These are phyloP conservation scores for Paraurostyla sp. DNA, from an alignment of 73 alveolate genomes.

Conservation along the genomic window DNA sequence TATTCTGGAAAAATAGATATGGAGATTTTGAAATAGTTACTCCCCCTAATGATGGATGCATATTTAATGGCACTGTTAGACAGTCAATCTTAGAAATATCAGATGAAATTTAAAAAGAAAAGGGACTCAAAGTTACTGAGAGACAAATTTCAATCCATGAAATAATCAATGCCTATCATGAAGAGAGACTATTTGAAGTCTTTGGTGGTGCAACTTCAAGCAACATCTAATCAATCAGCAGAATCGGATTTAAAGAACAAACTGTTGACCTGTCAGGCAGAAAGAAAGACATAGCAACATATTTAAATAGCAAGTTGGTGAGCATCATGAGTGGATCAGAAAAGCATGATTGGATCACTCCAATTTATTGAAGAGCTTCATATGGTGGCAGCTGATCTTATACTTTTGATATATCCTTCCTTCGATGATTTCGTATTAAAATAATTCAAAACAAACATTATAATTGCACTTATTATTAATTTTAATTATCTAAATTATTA, in stretches of 20 bases:
- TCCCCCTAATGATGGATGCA: conserved; percentile 83
- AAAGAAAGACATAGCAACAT: not conserved
- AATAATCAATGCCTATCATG: conserved; percentile 69
- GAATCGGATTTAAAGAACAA: conserved; percentile 15
- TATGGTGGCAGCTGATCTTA: not conserved
- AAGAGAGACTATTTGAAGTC: conserved; percentile 74
- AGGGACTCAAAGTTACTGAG: conserved; percentile 77
- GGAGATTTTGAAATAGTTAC: conserved; percentile 84
- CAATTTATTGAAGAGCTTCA: not conserved
- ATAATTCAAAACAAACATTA: not conserved
- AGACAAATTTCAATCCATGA: conserved; percentile 79
- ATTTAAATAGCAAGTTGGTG: not conserved
- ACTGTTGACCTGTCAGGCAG: conserved; percentile 23
- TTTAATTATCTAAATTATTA: not conserved
- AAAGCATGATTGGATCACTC: conserved; percentile 35
- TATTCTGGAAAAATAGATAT: conserved; percentile 64
- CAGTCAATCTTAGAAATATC: conserved; percentile 56
- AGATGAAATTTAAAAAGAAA: conserved; percentile 60
- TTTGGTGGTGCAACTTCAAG: conserved; percentile 71
- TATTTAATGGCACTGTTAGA: conserved; percentile 86
- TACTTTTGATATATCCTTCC: not conserved
- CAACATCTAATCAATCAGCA: conserved; percentile 16
- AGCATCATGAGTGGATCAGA: not conserved
- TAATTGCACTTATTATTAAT: not conserved
- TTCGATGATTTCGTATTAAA: conserved; percentile 1